These are phyloP conservation scores for Infundibulicybe gibba DNA, from an alignment of 768 basidiomycete species.

Conservation along the genomic window DNA sequence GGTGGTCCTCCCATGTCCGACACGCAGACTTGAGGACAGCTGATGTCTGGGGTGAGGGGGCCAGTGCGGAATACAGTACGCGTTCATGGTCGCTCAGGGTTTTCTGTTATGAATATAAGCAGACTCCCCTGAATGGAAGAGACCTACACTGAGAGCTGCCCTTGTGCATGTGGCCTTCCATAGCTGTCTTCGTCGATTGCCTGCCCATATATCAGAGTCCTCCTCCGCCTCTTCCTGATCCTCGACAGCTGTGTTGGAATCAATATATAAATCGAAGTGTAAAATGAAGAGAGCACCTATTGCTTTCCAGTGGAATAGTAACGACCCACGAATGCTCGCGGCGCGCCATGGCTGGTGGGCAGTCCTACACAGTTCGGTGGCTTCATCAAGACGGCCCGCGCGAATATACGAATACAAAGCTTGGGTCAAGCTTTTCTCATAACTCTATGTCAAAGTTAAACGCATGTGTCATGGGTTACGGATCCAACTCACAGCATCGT, in stretches of 20 bases:
- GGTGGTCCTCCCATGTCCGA: conserved; percentile 90
- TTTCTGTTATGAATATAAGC: conserved; percentile 24
- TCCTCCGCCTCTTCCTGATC: conserved; percentile 45
- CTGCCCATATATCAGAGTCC: conserved; percentile 57
- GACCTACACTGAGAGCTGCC: conserved; percentile 71
- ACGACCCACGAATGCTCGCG: conserved; percentile 81
- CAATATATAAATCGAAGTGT: background rate
- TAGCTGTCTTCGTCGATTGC: conserved; percentile 72
- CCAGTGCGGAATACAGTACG: conserved; percentile 84
- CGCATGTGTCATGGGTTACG: background rate
- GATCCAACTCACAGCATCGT: conserved; percentile 69
- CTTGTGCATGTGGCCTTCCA: conserved; percentile 89
- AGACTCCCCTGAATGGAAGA: background rate
- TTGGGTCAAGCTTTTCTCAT: conserved; percentile 75
- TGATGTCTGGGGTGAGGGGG: conserved; percentile 65
- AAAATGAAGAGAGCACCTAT: conserved; percentile 45
- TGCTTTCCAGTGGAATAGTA: conserved; percentile 72
- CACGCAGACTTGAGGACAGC: conserved; percentile 69
- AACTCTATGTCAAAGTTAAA: conserved; percentile 44
- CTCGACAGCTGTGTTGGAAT: conserved; percentile 24
- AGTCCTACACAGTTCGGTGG: conserved; percentile 74
- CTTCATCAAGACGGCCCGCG: conserved; percentile 82
- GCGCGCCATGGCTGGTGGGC: conserved; percentile 92
- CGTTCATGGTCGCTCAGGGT: conserved; percentile 70
- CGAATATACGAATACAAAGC: conserved; percentile 80